Conservation (phyloP, 2,329 filamentous ascomycete species). For the Cercospora sesami region DNA sequence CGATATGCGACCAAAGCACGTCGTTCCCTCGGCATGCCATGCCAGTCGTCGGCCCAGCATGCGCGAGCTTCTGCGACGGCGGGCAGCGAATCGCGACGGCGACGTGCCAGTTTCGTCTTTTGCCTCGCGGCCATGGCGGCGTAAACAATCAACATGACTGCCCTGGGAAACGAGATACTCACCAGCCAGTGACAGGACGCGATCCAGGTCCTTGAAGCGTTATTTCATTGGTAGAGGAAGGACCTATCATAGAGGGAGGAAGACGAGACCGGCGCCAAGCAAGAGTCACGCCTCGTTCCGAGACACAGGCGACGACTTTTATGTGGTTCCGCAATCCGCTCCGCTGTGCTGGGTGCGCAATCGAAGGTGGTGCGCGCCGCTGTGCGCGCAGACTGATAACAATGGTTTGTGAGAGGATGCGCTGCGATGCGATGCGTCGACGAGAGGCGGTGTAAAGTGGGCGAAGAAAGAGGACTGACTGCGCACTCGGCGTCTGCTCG, state of each 20-base stretch:
- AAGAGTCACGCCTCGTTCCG: slow-evolving; percentile 8
- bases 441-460: slow-evolving; percentile 4
- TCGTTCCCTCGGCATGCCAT: slow-evolving; percentile 4
- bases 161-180: slow-evolving; percentile 17
- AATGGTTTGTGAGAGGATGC: neutral
- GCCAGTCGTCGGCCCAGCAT: neutral
- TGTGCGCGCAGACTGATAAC: neutral
- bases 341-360: slow-evolving; percentile 2
- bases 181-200: slow-evolving; percentile 20
- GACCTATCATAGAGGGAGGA: slow-evolving; percentile 14
- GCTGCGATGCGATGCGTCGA: neutral
- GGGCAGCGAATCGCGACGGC: slow-evolving; percentile 9
- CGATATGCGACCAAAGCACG: slow-evolving; percentile 3
- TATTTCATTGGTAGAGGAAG: slow-evolving; percentile 14
- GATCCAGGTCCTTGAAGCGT: slow-evolving; percentile 20
- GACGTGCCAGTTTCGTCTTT: slow-evolving; percentile 10
- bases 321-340: slow-evolving; percentile 3
- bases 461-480: neutral
- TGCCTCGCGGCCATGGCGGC: slow-evolving; percentile 2
- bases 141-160: slow-evolving; percentile 20
- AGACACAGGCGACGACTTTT: neutral
- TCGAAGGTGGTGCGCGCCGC: slow-evolving; percentile 5
- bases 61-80: slow-evolving; percentile 9
- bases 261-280: neutral
- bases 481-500: neutral